These are phyloP conservation scores for Globisporangium paroecandrum DNA, from an alignment of 352 stramenopile species.

Conservation along the genomic window DNA sequence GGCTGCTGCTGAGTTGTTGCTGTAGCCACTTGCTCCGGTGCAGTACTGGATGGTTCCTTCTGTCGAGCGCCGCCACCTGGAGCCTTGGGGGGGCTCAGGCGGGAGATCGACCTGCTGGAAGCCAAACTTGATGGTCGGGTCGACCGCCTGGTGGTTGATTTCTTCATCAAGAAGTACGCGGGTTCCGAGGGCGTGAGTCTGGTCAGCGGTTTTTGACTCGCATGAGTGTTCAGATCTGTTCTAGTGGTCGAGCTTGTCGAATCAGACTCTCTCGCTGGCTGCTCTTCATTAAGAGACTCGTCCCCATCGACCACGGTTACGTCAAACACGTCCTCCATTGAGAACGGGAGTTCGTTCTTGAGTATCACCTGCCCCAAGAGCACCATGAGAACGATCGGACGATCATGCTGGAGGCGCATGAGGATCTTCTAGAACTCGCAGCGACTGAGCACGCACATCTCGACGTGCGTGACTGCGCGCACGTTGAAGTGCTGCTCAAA, in stretches of 20 bases:
- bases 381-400: conserved; percentile 28
- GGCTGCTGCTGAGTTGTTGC: background rate
- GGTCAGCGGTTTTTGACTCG: background rate
- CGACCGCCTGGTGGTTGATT: conserved; percentile 1
- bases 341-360: conserved; percentile 28
- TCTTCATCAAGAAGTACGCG: background rate
- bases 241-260: background rate
- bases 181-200: background rate
- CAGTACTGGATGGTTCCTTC: no score
- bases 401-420: conserved; percentile 27
- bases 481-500: conserved; percentile 41
- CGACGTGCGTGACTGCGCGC: conserved; percentile 36
- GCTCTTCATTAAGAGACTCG: background rate
- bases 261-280: background rate
- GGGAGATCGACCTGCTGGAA: conserved; percentile 5
- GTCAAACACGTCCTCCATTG: background rate
- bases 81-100: background rate
- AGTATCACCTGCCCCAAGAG: conserved; percentile 32
- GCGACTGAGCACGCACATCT: conserved; percentile 44
- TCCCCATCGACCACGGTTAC: background rate
- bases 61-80: background rate
- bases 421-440: conserved; percentile 32
- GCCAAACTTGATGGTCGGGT: conserved; percentile 8
- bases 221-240: background rate
- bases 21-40: background rate